Conservation (phyloP, 2,329 filamentous ascomycete species). For the Alternaria consortialis region DNA sequence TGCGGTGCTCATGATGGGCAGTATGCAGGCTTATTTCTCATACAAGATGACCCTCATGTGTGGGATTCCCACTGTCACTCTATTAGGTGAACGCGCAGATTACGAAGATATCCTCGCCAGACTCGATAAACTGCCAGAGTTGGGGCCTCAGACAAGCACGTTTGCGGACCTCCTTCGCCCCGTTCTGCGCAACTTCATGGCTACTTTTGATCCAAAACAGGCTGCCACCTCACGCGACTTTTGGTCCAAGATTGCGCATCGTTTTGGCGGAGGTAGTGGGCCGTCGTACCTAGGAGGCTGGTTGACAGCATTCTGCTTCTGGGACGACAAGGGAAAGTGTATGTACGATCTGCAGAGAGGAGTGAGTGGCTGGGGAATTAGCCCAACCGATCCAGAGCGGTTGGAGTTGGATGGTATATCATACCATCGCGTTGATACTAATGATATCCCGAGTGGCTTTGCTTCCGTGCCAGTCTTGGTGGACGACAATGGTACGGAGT, state of each 20-base stretch:
- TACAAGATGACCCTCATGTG: constrained; percentile 10
- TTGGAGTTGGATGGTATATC: constrained; percentile 8
- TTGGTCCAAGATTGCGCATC: constrained; percentile 21
- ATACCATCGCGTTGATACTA: constrained; percentile 13
- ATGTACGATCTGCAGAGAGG: constrained; percentile 4
- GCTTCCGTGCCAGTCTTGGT: constrained; percentile 21
- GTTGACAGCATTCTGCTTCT: constrained; percentile 33
- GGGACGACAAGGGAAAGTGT: constrained; percentile 19
- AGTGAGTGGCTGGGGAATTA: not conserved
- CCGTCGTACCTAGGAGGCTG: constrained; percentile 23
- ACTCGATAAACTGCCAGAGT: constrained; percentile 20
- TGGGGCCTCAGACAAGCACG: constrained; percentile 15
- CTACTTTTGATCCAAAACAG: constrained; percentile 17
- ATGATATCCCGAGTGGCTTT: constrained; percentile 13
- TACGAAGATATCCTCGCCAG: constrained; percentile 25
- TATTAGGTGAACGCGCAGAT: constrained; percentile 28
- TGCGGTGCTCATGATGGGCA: constrained; percentile 30
- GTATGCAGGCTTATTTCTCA: constrained; percentile 26
- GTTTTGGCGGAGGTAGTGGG: not conserved
- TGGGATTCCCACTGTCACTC: constrained; percentile 31
- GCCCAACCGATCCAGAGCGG: not conserved
- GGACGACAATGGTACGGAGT: constrained; percentile 15
- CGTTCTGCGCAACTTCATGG: constrained; percentile 22
- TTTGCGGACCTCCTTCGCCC: constrained; percentile 22
- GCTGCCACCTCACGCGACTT: constrained; percentile 14